These are phyloP conservation scores for Pisolithus orientalis DNA, from an alignment of 768 basidiomycete genomes.

Conservation along the genomic window DNA sequence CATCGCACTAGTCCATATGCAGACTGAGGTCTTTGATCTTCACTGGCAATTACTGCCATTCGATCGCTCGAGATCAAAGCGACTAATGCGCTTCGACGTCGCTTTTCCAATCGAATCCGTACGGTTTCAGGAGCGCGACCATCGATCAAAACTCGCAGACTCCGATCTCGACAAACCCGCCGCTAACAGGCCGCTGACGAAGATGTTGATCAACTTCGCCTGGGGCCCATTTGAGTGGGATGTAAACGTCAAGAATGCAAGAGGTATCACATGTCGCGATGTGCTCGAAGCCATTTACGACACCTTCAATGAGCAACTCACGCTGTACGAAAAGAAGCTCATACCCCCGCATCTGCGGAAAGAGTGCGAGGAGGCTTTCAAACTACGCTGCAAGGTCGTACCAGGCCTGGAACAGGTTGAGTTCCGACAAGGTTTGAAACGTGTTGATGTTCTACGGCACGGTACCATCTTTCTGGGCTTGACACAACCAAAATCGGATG, in stretches of 20 bases:
- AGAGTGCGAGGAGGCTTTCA: conserved; percentile 37
- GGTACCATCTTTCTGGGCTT: conserved; percentile 50
- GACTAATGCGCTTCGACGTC: conserved; percentile 43
- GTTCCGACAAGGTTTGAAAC: conserved; percentile 42
- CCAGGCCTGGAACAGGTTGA: conserved; percentile 36
- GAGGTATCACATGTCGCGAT: conserved; percentile 48
- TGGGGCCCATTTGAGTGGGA: conserved; percentile 32
- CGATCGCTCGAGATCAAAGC: conserved; percentile 25
- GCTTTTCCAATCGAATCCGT: conserved; percentile 37
- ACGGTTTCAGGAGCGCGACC: conserved; percentile 17
- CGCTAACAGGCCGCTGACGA: conserved; percentile 36
- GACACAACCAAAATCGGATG: conserved; percentile 29
- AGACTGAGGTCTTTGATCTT: conserved; percentile 35
- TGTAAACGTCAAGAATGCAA: conserved; percentile 36
- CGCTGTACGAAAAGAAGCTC: conserved; percentile 37
- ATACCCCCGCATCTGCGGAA: conserved; percentile 16
- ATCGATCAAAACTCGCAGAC: conserved; percentile 25
- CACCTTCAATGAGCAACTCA: conserved; percentile 39
- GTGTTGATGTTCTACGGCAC: conserved; percentile 50
- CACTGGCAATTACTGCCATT: conserved; percentile 47
- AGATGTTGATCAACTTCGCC: conserved; percentile 45
- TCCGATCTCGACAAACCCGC: conserved; percentile 39
- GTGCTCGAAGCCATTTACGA: conserved; percentile 55
- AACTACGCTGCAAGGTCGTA: conserved; percentile 39
- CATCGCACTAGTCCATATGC: conserved; percentile 30